These are phyloP conservation scores for Xylaria nigripes DNA, from an alignment of 495 filamentous ascomycete species.

Conservation along the genomic window DNA sequence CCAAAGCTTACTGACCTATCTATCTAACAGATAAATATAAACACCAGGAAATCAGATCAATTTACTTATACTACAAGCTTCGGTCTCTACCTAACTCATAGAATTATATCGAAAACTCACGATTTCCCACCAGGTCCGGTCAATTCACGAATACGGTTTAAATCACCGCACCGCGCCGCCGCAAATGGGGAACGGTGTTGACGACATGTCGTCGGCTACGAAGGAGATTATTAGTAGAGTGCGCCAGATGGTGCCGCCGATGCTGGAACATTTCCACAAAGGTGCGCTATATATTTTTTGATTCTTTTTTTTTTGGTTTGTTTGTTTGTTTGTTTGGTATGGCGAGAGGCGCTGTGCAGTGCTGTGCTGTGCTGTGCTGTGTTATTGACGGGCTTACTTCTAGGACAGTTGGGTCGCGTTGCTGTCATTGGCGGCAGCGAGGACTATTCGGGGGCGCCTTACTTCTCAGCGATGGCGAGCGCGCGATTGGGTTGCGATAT, in stretches of 20 bases:
- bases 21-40: no score
- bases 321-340: no score
- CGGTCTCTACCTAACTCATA: no score
- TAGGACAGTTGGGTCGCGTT: conserved; percentile 85
- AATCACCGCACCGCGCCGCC: background rate
- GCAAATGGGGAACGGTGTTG: conserved; percentile 18
- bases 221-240: conserved; percentile 70
- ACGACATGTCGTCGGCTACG: conserved; percentile 38
- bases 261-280: conserved; percentile 96
- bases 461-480: conserved; percentile 95
- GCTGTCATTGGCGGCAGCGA: conserved; percentile 92
- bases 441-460: conserved; percentile 95
- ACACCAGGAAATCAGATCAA: no score
- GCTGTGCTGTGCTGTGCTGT: no score
- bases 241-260: conserved; percentile 84
- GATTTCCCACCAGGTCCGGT: background rate
- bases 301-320: background rate
- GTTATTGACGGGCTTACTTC: no score
- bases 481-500: conserved; percentile 81
- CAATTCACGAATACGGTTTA: background rate
- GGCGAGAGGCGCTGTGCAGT: no score
- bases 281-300: conserved; percentile 41
- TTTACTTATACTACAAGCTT: no score
- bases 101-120: background rate
- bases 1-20: no score